Conservation (phyloP, 169 alveolate genomes). For the Eimeria maxima region DNA sequence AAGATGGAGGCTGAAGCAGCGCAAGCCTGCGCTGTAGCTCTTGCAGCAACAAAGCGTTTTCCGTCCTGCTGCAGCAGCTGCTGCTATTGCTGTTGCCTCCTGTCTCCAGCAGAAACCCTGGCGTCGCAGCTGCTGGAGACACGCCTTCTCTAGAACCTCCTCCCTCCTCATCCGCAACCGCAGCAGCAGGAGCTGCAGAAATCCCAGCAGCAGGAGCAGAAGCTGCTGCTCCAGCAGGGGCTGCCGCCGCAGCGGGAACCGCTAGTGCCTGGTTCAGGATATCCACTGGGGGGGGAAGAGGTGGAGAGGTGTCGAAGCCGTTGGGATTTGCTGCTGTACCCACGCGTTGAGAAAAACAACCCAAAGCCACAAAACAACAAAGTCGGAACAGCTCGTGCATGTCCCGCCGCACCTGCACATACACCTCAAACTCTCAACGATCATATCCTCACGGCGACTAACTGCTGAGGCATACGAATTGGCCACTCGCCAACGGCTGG, state of each 20-base stretch:
- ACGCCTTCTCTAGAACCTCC: neutral
- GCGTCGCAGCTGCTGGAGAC: constrained; percentile 2
- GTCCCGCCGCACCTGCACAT: constrained; percentile 54
- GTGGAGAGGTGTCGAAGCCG: constrained; percentile 52
- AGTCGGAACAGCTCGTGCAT: constrained; percentile 59
- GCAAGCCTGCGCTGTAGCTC: neutral
- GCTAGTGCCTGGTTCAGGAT: constrained; percentile 47
- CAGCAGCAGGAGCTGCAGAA: neutral
- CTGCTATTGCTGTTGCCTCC: constrained; percentile 14
- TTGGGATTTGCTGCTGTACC: constrained; percentile 59
- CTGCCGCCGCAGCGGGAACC: neutral
- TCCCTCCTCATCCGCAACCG: neutral
- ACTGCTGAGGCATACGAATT: too few relatives aligned
- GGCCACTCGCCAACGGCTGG: too few relatives aligned
- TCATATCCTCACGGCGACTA: too few relatives aligned
- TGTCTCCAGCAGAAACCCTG: neutral
- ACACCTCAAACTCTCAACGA: neutral
- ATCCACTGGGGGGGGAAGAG: constrained; percentile 61
- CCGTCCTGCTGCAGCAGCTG: constrained; percentile 62
- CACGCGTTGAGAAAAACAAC: constrained; percentile 25
- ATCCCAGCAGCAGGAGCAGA: neutral
- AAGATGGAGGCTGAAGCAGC: constrained; percentile 33
- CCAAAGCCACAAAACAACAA: constrained; percentile 22
- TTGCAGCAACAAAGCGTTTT: neutral
- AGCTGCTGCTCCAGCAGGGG: constrained; percentile 4